phyloP scores from a whole-genome alignment of 2,329 filamentous ascomycete genomes.

The Xylaria sp. region DNA sequence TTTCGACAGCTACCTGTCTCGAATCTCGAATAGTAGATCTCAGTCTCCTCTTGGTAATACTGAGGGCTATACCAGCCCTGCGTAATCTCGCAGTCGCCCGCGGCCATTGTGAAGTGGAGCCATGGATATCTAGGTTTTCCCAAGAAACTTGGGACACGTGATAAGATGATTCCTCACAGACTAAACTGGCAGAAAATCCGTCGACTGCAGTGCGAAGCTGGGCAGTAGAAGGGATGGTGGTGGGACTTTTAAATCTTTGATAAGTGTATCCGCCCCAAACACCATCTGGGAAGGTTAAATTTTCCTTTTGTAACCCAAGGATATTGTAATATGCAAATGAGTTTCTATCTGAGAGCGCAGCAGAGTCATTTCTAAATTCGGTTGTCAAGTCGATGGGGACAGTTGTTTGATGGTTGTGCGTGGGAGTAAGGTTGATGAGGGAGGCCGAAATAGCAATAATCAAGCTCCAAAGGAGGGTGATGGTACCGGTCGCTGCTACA shows the following conservation, averaged over 20 bases:
- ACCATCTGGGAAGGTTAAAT: slow-evolving; percentile 9
- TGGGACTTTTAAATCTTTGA: slow-evolving; percentile 6
- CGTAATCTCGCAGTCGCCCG: neutral
- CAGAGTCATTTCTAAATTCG: neutral
- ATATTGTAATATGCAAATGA: slow-evolving; percentile 13
- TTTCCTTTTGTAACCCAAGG: neutral
- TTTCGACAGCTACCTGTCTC: slow-evolving; percentile 5
- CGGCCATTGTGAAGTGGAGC: slow-evolving; percentile 11
- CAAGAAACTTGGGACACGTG: neutral
- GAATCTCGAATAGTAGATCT: slow-evolving; percentile 11
- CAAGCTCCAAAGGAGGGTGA: neutral
- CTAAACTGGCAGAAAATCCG: slow-evolving; percentile 10
- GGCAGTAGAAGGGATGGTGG: neutral
- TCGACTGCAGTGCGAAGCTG: slow-evolving; percentile 9
- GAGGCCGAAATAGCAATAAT: slow-evolving; percentile 8
- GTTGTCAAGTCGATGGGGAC: neutral
- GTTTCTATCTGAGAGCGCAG: neutral
- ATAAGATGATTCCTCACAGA: slow-evolving; percentile 10
- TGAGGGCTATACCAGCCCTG: neutral
- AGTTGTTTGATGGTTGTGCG: neutral
- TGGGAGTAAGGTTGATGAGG: slow-evolving; percentile 13
- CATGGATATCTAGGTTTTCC: neutral
- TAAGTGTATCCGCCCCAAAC: neutral
- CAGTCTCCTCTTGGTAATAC: too few relatives aligned
- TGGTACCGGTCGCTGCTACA: slow-evolving; percentile 8